phyloP scores from a whole-genome alignment of 2,329 filamentous ascomycete species.

The Xylogone sp. region DNA sequence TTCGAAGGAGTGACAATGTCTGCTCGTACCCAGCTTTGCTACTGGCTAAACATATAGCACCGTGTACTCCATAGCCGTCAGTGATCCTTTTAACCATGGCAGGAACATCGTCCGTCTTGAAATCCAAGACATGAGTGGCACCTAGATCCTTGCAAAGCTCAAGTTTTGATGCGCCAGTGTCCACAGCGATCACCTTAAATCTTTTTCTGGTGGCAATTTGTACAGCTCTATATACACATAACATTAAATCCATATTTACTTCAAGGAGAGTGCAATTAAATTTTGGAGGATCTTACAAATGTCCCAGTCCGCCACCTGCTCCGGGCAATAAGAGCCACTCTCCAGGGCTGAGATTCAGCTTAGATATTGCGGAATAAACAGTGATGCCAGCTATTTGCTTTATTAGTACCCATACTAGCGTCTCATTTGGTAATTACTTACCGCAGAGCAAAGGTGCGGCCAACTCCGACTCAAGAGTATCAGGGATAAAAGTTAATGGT shows the following conservation, averaged over 20 bases:
- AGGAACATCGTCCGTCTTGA: constrained; percentile 10
- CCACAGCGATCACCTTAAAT: constrained; percentile 14
- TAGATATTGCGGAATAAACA: constrained; percentile 60
- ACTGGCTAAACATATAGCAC: constrained; percentile 42
- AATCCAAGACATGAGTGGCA: constrained; percentile 14
- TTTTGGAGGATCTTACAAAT: constrained; percentile 1
- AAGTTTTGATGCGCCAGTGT: constrained; percentile 8
- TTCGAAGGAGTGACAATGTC: constrained; percentile 37
- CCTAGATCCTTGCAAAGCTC: constrained; percentile 12
- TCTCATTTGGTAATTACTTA: background rate
- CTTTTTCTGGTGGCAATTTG: constrained; percentile 14
- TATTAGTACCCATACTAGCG: background rate
- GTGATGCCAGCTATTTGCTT: constrained; percentile 59
- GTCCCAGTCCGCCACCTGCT: constrained; percentile 15
- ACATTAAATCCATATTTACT: background rate
- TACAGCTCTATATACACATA: constrained; percentile 3
- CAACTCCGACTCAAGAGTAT: constrained; percentile 45
- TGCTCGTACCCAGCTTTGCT: constrained; percentile 33
- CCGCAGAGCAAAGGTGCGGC: constrained; percentile 63
- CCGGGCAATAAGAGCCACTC: constrained; percentile 15
- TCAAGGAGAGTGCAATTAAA: no score
- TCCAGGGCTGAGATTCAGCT: constrained; percentile 33
- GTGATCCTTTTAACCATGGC: constrained; percentile 12
- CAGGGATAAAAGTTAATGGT: constrained; percentile 55
- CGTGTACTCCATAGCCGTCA: constrained; percentile 48